Evolutionary conservation across 306 rosid species (phyloP), one percentile per base, ranked within the genome.

Genomic region (Ormosia semicastrata): DNA sequence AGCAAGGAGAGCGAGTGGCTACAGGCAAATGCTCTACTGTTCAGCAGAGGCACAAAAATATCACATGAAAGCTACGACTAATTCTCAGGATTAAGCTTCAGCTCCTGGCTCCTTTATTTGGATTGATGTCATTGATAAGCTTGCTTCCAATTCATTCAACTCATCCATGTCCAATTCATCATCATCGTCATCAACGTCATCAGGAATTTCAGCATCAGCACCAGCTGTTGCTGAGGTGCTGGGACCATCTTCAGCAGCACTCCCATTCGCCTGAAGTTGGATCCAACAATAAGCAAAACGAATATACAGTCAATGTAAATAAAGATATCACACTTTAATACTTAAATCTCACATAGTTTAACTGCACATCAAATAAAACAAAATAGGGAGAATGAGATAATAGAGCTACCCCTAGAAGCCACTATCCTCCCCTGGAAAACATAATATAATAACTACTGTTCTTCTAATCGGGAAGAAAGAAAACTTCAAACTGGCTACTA

Each of bases 131-230:
- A 79, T 90, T 49, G 94, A 84, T 84, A 92, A 81, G 71, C 97
- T 92, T 62, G 94, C 97, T 85, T 92, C 93, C 18, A 92, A 80
- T 76, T 90, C 97, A 80, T 89, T 84, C 71, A 92, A 66, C 87
- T 92, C 97, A 2, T 92, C 94, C 50, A 91, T 9, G 86, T 91
- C 93, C 86, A 91, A 85, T 75, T 89, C 97, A 0, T 92, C 92
- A 0, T 81, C 88, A 0, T 90, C 89, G 3, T 83, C 92, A 0
- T 78, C 81, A 34, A 66, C 37, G 44, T 75, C 87, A n/a, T 74
- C 81, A 17, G 71, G 84, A 50, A 70, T 78, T 69, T 84, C 90
- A 17, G 83, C 63, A 46, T 67, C 86, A 13, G 83, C 76, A 47
- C 37, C 87, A 68, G 37, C 85, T 29, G 74, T 44, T 67, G 89